Base-by-base conservation (phyloP, 805 yeast species). In the Hagleromyces aurorensis region DNA sequence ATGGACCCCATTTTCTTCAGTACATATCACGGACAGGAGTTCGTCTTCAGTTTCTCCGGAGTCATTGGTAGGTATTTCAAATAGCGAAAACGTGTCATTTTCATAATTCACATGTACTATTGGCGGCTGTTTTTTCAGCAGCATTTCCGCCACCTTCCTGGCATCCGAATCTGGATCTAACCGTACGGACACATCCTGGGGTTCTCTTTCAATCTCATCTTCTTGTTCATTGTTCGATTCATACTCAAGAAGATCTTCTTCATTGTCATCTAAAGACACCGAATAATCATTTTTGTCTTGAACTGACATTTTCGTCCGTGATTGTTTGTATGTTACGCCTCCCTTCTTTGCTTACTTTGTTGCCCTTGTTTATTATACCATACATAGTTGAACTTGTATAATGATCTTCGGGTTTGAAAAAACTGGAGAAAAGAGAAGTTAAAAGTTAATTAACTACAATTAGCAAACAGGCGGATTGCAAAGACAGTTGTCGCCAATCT, bases 61-160 rank as follows among this genome's bases (percentile, higher is more conserved):
- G 7, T 37, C 34, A 7, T 43, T 43, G 13, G 38, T 38, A n/a
- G n/a, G n/a, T n/a, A n/a, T n/a, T 19, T 43, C 44, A 33, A 52
- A 52, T 11, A 54, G 25, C 14, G 45, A 23, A 21, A 48, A 50
- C 2, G 31, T 25, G n/a, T 45, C 50, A 6, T 38, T 40, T 16
- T 38, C 38, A 33, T 43, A 48, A 5, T 39, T 26, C 3, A 52
- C 36, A 3, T 37, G 18, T 6, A 49, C 38, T 19, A 40, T 43
- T 2, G 51, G 47, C 5, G 43, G 19, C 9, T 23, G 16, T 13
- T 36, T 34, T 11, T 29, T 38, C 32, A 50, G 21, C 14, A 53
- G 33, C 7, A 26, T 13, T 29, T 37, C 38, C 1, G 58, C 58
- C 5, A 48, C 52, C 19, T 37, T 32, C 11, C 44, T 39, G 7